Conservation (phyloP, 352 stramenopile species). For the Globisporangium polare region DNA sequence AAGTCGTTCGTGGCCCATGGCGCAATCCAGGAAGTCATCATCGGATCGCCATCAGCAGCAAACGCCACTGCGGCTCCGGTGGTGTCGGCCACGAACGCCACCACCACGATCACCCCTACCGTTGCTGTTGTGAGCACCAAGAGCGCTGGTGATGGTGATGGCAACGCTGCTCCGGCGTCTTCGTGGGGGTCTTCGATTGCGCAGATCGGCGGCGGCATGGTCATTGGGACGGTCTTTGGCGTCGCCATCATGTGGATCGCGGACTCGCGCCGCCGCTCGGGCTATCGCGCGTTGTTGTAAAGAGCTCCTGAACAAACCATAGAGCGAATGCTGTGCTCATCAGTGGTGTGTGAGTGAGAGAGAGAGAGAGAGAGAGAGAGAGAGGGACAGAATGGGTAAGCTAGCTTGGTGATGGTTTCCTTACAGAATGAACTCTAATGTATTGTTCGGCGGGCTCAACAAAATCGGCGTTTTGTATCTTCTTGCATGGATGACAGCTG, state of each 20-base stretch:
- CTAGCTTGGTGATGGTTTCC: constrained; percentile 6
- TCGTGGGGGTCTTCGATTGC: constrained; percentile 1
- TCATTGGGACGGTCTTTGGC: constrained; percentile 29
- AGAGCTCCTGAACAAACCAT: neutral
- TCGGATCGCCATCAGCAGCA: neutral
- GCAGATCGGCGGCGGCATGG: constrained; percentile 22
- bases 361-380: too few relatives aligned
- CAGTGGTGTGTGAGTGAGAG: too few relatives aligned
- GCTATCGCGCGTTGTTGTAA: constrained; percentile 29
- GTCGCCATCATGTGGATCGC: constrained; percentile 30
- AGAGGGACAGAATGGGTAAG: too few relatives aligned
- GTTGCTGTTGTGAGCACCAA: neutral
- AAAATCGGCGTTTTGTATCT: neutral
- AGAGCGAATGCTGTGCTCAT: neutral
- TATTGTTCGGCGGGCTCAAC: constrained; percentile 4
- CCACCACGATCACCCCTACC: neutral
- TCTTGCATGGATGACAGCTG: neutral
- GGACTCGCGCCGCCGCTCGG: constrained; percentile 22
- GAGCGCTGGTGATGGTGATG: neutral
- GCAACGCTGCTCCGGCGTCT: neutral
- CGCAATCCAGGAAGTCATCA: constrained; percentile 16
- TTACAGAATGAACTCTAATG: constrained; percentile 7
- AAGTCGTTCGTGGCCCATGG: constrained; percentile 29
- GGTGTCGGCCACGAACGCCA: neutral
- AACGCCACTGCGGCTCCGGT: constrained; percentile 4